Conservation (phyloP, 805 yeast genomes). For the Kazachstania africana region DNA sequence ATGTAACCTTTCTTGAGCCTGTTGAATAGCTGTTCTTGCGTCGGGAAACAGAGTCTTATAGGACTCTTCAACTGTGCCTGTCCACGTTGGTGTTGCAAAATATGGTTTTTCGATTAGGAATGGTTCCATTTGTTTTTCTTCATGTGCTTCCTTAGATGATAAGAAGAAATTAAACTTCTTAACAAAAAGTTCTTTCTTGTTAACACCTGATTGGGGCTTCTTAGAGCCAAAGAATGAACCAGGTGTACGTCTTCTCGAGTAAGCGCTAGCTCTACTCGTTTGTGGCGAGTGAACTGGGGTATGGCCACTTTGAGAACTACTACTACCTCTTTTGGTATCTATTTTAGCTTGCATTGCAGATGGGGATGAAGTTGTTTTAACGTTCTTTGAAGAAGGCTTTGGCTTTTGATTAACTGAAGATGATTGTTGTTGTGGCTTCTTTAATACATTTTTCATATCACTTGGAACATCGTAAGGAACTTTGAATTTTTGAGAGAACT, state of each 20-base stretch:
- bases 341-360: slow-evolving; percentile 6
- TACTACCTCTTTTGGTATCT: slow-evolving; percentile 11
- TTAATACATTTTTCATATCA: slow-evolving; percentile 26
- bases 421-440: slow-evolving; percentile 12
- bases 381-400: slow-evolving; percentile 4
- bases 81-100: slow-evolving; percentile 72
- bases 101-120: slow-evolving; percentile 50
- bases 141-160: slow-evolving; percentile 30
- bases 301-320: not conserved
- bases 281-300: slow-evolving; percentile 14
- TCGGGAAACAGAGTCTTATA: slow-evolving; percentile 42
- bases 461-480: slow-evolving; percentile 51
- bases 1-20: slow-evolving; percentile 22
- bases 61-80: slow-evolving; percentile 43
- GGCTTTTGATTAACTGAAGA: not conserved
- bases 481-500: slow-evolving; percentile 73
- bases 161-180: slow-evolving; percentile 42
- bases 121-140: slow-evolving; percentile 21
- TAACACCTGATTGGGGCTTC: slow-evolving; percentile 22
- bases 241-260: slow-evolving; percentile 18
- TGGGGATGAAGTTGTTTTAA: slow-evolving; percentile 12
- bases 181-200: slow-evolving; percentile 27
- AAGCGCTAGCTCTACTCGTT: slow-evolving; percentile 7
- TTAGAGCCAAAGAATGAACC: slow-evolving; percentile 31
- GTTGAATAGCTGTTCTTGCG: slow-evolving; percentile 19